Conservation (phyloP, 2,329 filamentous ascomycete genomes). For the Colletotrichum sojae region DNA sequence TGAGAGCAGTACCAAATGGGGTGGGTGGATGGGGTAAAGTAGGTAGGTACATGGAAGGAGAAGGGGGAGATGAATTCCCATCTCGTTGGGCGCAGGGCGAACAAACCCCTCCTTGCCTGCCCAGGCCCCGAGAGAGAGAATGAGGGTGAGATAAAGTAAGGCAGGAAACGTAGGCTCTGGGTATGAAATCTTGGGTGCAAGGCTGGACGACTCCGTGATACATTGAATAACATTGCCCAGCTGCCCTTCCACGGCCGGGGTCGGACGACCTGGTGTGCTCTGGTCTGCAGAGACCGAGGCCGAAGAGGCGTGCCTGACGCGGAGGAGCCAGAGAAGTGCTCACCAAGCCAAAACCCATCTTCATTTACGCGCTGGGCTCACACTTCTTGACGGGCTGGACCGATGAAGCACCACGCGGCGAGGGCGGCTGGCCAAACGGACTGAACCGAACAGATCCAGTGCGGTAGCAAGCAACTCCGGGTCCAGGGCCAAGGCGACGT, state of each 20-base stretch:
- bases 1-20: not conserved
- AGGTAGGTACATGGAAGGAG: too few species aligned
- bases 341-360: not conserved
- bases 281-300: too few species aligned
- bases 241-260: not conserved
- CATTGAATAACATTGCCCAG: not conserved
- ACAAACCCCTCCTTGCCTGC: not conserved
- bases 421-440: too few species aligned
- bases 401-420: not conserved
- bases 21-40: not conserved
- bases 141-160: not conserved
- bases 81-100: conserved; percentile 24
- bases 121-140: conserved; percentile 13
- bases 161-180: not conserved
- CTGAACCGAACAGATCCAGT: not conserved
- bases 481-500: conserved; percentile 3
- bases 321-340: conserved; percentile 1
- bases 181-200: conserved; percentile 5
- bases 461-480: conserved; percentile 2
- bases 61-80: not conserved
- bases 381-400: not conserved
- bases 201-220: conserved; percentile 2
- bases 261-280: too few species aligned
- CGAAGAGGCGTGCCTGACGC: not conserved
- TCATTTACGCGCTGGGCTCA: not conserved